These are phyloP conservation scores for Kalmusia sp. DNA, from an alignment of 2,329 filamentous ascomycete genomes.

Conservation along the genomic window DNA sequence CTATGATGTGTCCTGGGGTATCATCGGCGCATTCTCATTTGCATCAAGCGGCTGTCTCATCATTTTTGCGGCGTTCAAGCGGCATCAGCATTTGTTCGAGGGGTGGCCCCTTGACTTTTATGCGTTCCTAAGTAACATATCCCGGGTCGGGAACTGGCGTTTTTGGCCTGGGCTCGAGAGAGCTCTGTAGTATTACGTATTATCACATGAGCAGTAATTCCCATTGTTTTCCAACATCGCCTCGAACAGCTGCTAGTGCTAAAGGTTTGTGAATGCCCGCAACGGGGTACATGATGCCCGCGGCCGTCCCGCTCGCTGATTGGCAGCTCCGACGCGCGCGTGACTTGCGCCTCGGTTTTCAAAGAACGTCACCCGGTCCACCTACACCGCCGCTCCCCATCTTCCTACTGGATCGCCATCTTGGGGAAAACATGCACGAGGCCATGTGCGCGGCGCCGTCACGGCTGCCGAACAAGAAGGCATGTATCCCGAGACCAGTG, in stretches of 20 bases:
- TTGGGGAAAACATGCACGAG: neutral
- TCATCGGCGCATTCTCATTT: neutral
- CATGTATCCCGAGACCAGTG: neutral
- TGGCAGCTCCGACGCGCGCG: neutral
- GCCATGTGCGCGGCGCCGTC: slow-evolving; percentile 5
- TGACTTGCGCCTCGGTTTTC: neutral
- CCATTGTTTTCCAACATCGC: no score
- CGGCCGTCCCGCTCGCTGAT: neutral
- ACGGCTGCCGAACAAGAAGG: neutral
- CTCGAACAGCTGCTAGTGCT: no score
- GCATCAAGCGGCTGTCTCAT: neutral
- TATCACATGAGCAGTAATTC: neutral
- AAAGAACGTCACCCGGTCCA: slow-evolving; percentile 7
- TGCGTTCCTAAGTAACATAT: neutral
- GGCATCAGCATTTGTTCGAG: neutral
- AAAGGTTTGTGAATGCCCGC: no score
- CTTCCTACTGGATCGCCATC: slow-evolving; percentile 4
- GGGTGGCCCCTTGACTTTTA: neutral
- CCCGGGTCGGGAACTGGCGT: neutral
- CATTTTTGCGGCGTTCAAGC: neutral
- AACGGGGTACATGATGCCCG: neutral
- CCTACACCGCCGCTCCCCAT: neutral
- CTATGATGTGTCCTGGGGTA: no score
- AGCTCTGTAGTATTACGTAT: neutral
- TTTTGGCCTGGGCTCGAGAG: neutral